Base-by-base conservation (phyloP, 345 rosid species). In the Gossypium ekmanianum region DNA sequence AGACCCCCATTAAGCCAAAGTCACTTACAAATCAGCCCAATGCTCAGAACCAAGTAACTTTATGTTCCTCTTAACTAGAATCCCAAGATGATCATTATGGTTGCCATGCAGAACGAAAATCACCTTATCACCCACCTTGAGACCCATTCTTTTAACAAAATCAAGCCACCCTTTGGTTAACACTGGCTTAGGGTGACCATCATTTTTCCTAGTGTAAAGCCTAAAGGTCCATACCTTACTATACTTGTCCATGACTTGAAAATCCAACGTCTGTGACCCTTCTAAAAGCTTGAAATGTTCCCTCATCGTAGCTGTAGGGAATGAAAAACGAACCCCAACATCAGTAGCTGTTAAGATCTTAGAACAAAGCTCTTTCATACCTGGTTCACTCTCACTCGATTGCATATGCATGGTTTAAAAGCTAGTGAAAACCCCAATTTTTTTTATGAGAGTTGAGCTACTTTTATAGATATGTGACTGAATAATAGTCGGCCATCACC, bases 11-110 rank as follows among this genome's bases (percentile, higher is more conserved):
- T 2, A 0, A 13, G 20, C 2, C 57, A 4, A 14, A 52, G n/a
- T 17, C 18, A 8, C 27, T 54, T 57, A 57, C 27, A 57, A 11
- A 18, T 63, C 68, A 63, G 70, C 70, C 70, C 70, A 65, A 18
- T 43, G 51, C 10, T 43, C 16, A 22, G 5, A 51, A 20, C 70
- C 70, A 9, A 65, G 9, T 11, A 65, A n/a, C 70, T n/a, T 65
- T 41, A 41, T 41, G 29, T 11, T 9, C 10, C 51, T n/a, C 16
- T 41, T 26, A 0, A 18, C 70, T 22, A 0, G 51, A 65, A 65
- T 65, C 27, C 4, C 26, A 1, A 65, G 70, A 17, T 44, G 29
- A 18, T 11, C 70, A 7, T 34, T 34, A 34, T 11, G 27, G 11
- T 44, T n/a, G 6, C 24, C 70, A 18, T 43, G 70, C 70, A 43